phyloP scores from a whole-genome alignment of 208 protist genomes.

The Phytomonas francai region DNA sequence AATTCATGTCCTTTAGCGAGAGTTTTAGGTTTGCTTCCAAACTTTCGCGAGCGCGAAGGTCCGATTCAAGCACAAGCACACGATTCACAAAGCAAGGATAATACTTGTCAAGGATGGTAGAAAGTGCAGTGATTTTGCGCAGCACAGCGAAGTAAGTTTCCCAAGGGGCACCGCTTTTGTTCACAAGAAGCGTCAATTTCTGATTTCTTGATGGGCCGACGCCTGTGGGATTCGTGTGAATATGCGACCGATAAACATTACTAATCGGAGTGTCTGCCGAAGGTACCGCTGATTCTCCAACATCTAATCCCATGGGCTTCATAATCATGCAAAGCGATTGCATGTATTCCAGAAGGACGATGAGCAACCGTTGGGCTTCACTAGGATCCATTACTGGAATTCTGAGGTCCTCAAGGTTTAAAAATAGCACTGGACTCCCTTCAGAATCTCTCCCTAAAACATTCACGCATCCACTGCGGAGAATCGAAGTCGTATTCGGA shows the following conservation, averaged over 20 bases:
- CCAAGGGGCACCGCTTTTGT: conserved; percentile 42
- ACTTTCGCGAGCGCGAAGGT: conserved; percentile 34
- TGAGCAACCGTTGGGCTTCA: conserved; percentile 45
- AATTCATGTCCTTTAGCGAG: conserved; percentile 19
- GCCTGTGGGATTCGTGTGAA: not conserved
- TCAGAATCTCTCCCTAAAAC: conserved; percentile 36
- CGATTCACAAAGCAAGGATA: conserved; percentile 56
- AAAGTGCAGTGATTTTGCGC: conserved; percentile 22
- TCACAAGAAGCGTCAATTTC: conserved; percentile 59
- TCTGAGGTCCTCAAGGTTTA: conserved; percentile 33
- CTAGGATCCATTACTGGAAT: conserved; percentile 27
- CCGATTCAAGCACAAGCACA: conserved; percentile 43
- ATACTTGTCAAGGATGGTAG: conserved; percentile 58
- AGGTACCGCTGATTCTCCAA: conserved; percentile 12
- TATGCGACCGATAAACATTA: not conserved
- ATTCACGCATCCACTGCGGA: conserved; percentile 42
- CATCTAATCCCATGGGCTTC: conserved; percentile 18
- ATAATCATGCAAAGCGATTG: conserved; percentile 33
- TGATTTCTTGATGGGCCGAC: conserved; percentile 12
- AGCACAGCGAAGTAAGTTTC: conserved; percentile 26
- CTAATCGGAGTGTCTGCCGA: not conserved
- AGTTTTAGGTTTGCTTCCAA: conserved; percentile 36
- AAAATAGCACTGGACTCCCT: conserved; percentile 40
- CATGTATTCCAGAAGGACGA: conserved; percentile 72
- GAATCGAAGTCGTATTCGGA: conserved; percentile 23